phyloP scores from a whole-genome alignment of 345 rosid species.

The Boechera divaricarpa region DNA sequence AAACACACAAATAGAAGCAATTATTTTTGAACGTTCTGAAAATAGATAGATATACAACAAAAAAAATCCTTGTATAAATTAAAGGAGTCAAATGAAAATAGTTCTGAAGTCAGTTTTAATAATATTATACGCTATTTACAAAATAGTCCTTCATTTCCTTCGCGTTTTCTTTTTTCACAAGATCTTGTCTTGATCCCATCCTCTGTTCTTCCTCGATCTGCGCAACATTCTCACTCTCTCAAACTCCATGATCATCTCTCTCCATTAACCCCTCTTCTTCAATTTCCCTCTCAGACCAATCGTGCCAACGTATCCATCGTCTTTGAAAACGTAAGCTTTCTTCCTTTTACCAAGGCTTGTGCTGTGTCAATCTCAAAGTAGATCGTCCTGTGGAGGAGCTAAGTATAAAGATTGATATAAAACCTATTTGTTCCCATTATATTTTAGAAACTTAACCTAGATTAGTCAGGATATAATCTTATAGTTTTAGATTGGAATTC shows the following conservation, averaged over 20 bases:
- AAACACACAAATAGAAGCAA: background rate
- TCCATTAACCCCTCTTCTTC: background rate
- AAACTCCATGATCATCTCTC: background rate
- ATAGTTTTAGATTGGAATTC: background rate
- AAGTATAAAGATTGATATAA: background rate
- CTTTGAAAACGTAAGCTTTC: constrained; percentile 22
- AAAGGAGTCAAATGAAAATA: constrained; percentile 31
- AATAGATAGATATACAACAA: background rate
- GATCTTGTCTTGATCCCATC: constrained; percentile 31
- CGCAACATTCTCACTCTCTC: constrained; percentile 1
- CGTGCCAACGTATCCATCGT: constrained; percentile 1
- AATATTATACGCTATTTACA: constrained; percentile 20
- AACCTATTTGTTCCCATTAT: background rate
- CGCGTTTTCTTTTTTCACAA: background rate
- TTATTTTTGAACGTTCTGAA: background rate
- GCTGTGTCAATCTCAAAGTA: constrained; percentile 7
- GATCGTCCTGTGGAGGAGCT: background rate
- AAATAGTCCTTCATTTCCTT: constrained; percentile 32
- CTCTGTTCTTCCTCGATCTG: constrained; percentile 38
- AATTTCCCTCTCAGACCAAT: background rate
- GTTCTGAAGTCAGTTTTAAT: background rate
- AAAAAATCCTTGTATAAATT: background rate
- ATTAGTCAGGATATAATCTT: background rate
- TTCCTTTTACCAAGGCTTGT: background rate
- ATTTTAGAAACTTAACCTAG: background rate